Percentiles rank a stretch among this genome's conserved stretches.
phyloP scores from a whole-genome alignment of 2,329 filamentous ascomycete genomes.

The Aspergillus sojae region DNA sequence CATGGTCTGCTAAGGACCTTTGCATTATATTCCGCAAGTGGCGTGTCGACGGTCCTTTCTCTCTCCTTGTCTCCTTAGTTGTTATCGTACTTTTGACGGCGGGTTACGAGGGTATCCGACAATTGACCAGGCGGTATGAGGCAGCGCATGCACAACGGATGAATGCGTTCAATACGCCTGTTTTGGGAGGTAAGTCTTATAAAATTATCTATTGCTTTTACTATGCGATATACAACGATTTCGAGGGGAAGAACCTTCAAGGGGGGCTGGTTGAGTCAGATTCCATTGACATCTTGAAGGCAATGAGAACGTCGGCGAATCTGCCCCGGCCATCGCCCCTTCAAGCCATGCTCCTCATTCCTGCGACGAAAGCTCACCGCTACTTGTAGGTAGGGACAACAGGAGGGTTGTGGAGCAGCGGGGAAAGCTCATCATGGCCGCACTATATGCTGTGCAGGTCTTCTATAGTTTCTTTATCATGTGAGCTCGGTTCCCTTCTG shows the following conservation, averaged over 20 bases:
- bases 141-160: constrained; percentile 51
- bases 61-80: constrained; percentile 79
- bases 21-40: constrained; percentile 95
- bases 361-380: constrained; percentile 66
- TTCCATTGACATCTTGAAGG: constrained; percentile 33
- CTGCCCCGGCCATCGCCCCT: constrained; percentile 29
- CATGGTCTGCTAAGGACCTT: constrained; percentile 89
- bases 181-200: constrained; percentile 34
- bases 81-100: constrained; percentile 80
- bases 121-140: constrained; percentile 77
- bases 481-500: constrained; percentile 60
- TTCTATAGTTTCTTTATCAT: constrained; percentile 99
- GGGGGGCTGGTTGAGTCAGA: constrained; percentile 9
- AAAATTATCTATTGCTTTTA: constrained; percentile 12
- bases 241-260: constrained; percentile 1
- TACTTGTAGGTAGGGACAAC: constrained; percentile 72
- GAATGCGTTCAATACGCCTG: constrained; percentile 47
- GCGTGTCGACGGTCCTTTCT: constrained; percentile 75
- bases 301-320: constrained; percentile 37
- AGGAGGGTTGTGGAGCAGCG: constrained; percentile 64
- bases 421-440: constrained; percentile 76
- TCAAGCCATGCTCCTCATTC: constrained; percentile 21
- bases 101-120: constrained; percentile 89
- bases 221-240: constrained; percentile 15
- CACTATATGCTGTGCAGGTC: constrained; percentile 87